phyloP scores from a whole-genome alignment of 495 filamentous ascomycete species.

The Lasiosphaeria hispida region DNA sequence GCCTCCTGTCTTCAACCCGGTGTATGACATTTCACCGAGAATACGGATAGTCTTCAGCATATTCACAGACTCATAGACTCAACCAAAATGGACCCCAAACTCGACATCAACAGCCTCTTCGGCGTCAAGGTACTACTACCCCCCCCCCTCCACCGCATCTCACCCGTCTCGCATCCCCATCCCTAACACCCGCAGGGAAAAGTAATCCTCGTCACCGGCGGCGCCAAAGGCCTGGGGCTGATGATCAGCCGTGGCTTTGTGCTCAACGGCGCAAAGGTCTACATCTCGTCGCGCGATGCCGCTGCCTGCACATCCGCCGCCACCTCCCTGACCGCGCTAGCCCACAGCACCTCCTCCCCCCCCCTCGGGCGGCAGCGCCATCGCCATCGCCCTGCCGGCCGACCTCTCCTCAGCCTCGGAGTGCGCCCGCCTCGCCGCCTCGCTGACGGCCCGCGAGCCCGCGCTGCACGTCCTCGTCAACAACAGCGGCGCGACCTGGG shows the following conservation, averaged over 20 bases:
- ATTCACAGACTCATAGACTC: background rate
- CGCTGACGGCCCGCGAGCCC: conserved; percentile 58
- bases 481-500: conserved; percentile 80
- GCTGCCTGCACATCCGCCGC: conserved; percentile 33
- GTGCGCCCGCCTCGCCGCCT: conserved; percentile 59
- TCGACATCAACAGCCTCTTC: conserved; percentile 58
- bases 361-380: no score
- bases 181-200: conserved; percentile 29
- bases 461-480: conserved; percentile 75
- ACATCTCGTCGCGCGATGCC: conserved; percentile 71
- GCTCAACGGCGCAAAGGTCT: conserved; percentile 75
- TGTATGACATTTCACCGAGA: no score
- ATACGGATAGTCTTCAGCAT: background rate
- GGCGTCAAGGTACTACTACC: conserved; percentile 53
- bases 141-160: background rate
- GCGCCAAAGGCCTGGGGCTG: conserved; percentile 62
- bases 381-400: conserved; percentile 36
- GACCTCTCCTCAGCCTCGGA: conserved; percentile 45
- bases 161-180: background rate
- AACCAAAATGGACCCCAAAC: conserved; percentile 23
- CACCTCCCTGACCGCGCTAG: conserved; percentile 28
- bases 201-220: conserved; percentile 43
- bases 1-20: no score
- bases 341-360: background rate
- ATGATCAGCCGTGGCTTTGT: conserved; percentile 84